These are phyloP conservation scores for Populus nigra DNA, from an alignment of 345 rosid genomes.

Conservation along the genomic window DNA sequence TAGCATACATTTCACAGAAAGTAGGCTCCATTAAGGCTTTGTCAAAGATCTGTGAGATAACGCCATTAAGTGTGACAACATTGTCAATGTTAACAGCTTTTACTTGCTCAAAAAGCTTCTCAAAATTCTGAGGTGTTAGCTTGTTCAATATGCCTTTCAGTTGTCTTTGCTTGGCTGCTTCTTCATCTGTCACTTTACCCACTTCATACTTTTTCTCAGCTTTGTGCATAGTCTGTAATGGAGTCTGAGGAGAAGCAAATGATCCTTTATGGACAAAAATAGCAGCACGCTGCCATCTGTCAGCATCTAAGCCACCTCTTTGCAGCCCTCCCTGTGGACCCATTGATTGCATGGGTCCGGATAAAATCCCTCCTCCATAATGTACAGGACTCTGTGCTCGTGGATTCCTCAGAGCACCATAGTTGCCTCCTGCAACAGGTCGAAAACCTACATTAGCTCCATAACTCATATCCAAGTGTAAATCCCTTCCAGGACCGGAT, in stretches of 20 bases:
- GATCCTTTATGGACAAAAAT: slow-evolving; percentile 69
- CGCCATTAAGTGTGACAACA: slow-evolving; percentile 63
- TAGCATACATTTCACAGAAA: slow-evolving; percentile 95
- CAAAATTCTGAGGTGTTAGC: slow-evolving; percentile 94
- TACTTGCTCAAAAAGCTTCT: slow-evolving; percentile 88
- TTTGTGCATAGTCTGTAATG: slow-evolving; percentile 79
- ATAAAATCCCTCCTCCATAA: slow-evolving; percentile 51
- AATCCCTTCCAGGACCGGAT: slow-evolving; percentile 52
- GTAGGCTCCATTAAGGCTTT: slow-evolving; percentile 98
- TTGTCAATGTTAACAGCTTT: slow-evolving; percentile 81
- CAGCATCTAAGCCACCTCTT: slow-evolving; percentile 62
- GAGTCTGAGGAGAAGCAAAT: slow-evolving; percentile 84
- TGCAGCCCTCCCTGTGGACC: slow-evolving; percentile 64
- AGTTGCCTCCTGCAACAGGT: slow-evolving; percentile 74
- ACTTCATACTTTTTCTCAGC: slow-evolving; percentile 93
- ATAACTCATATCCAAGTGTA: slow-evolving; percentile 45
- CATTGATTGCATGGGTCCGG: slow-evolving; percentile 70
- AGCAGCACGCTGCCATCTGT: slow-evolving; percentile 80
- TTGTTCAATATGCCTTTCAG: slow-evolving; percentile 90
- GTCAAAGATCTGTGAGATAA: slow-evolving; percentile 91
- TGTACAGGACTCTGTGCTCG: slow-evolving; percentile 50
- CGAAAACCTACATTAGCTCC: slow-evolving; percentile 51
- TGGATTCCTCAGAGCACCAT: slow-evolving; percentile 69
- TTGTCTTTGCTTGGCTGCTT: slow-evolving; percentile 77
- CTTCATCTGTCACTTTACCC: slow-evolving; percentile 74